These are phyloP conservation scores for Colletotrichum lentis DNA, from an alignment of 2,329 filamentous ascomycete genomes.

Conservation along the genomic window DNA sequence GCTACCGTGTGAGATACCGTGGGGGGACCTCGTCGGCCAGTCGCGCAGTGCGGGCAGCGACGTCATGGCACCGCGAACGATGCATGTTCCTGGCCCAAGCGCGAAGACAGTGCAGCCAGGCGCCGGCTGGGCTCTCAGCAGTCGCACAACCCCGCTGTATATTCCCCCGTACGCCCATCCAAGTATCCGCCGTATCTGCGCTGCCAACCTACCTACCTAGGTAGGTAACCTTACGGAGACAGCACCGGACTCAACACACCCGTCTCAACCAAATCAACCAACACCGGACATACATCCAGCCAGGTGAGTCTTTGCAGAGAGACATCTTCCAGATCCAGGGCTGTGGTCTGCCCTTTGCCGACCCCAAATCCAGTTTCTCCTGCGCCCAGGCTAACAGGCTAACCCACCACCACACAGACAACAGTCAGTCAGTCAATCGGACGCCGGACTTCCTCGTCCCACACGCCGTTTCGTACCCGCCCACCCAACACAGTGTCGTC, in stretches of 20 bases:
- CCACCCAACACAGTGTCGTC: neutral
- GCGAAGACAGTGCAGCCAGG: conserved; percentile 26
- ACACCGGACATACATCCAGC: neutral
- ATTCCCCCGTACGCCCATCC: conserved; percentile 7
- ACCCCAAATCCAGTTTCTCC: neutral
- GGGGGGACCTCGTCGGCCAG: conserved; percentile 11
- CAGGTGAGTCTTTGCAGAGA: neutral
- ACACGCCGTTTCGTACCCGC: conserved; percentile 1
- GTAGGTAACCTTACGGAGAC: neutral
- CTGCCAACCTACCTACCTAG: too few relatives aligned
- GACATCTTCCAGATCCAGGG: neutral
- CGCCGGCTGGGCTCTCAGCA: conserved; percentile 15
- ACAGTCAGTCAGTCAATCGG: neutral
- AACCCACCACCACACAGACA: neutral
- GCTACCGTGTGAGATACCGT: neutral
- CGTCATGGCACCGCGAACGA: conserved; percentile 31
- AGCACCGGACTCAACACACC: conserved; percentile 1
- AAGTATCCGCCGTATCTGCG: too few relatives aligned
- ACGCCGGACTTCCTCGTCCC: conserved; percentile 1
- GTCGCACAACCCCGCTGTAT: conserved; percentile 27
- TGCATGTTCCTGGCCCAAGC: conserved; percentile 34
- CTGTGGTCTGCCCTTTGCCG: too few relatives aligned
- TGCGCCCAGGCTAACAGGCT: neutral
- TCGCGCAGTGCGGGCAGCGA: conserved; percentile 10
- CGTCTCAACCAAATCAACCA: neutral